Conservation (phyloP, 1,284 basidiomycete species). For the Fomes fomentarius region DNA sequence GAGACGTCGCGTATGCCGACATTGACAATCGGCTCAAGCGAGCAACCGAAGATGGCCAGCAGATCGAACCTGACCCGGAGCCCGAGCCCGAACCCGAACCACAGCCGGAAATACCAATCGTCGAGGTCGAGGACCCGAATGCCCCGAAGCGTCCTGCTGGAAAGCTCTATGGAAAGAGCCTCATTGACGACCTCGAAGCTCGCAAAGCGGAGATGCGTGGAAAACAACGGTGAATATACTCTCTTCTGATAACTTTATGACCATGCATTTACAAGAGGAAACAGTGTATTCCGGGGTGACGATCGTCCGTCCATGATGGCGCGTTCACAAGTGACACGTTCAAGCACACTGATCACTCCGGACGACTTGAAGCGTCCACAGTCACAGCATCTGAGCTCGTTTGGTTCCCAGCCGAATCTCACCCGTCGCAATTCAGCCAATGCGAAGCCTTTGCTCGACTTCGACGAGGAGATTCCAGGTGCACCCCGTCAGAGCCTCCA, state of each 20-base stretch:
- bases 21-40: conserved; percentile 61
- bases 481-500: conserved; percentile 24
- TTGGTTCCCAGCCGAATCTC: conserved; percentile 43
- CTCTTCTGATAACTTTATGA: neutral
- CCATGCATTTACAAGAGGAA: conserved; percentile 4
- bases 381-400: conserved; percentile 47
- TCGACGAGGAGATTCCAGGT: conserved; percentile 51
- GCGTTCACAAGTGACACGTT: conserved; percentile 52
- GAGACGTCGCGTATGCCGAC: conserved; percentile 63
- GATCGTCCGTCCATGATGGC: conserved; percentile 86
- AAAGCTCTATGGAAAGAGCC: conserved; percentile 76
- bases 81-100: conserved; percentile 41
- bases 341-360: conserved; percentile 76
- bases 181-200: conserved; percentile 79
- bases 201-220: conserved; percentile 76
- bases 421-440: conserved; percentile 51
- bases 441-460: conserved; percentile 61
- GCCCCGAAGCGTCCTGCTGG: conserved; percentile 59
- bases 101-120: conserved; percentile 36
- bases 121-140: conserved; percentile 43
- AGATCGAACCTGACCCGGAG: conserved; percentile 54
- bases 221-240: conserved; percentile 63
- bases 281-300: conserved; percentile 73
- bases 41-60: conserved; percentile 73
- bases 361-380: conserved; percentile 54